Conservation (phyloP, 169 alveolate genomes). For the Cryptosporidium canis region DNA sequence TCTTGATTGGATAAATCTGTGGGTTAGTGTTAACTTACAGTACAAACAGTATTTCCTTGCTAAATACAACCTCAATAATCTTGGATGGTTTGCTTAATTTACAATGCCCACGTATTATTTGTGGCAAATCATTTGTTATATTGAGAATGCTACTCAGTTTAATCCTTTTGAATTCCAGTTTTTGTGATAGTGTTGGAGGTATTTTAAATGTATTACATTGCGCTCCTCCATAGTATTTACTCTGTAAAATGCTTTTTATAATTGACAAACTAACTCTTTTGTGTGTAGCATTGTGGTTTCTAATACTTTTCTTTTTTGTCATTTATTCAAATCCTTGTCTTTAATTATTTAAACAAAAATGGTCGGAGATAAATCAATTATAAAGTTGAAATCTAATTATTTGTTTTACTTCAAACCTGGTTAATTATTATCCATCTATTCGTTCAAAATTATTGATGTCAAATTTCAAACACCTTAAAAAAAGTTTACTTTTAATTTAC, state of each 20-base stretch:
- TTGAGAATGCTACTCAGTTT: constrained; percentile 32
- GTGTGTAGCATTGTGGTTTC: constrained; percentile 12
- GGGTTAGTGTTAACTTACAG: constrained; percentile 39
- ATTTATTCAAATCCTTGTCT: neutral
- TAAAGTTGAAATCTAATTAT: neutral
- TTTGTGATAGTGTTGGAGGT: constrained; percentile 62
- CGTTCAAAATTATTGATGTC: too few species aligned
- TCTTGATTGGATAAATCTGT: neutral
- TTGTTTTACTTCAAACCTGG: neutral
- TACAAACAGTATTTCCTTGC: constrained; percentile 56
- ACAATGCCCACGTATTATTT: constrained; percentile 66
- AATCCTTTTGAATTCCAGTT: constrained; percentile 46
- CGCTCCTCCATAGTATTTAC: constrained; percentile 46
- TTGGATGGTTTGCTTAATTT: constrained; percentile 64
- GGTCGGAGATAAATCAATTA: neutral
- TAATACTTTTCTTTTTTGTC: constrained; percentile 25
- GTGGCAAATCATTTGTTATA: constrained; percentile 68
- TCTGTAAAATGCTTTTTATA: neutral
- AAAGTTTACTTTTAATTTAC: neutral
- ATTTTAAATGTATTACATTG: constrained; percentile 1
- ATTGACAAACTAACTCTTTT: constrained; percentile 27
- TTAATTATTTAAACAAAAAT: neutral
- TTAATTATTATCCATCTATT: neutral
- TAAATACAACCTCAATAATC: constrained; percentile 64
- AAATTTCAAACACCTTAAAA: too few species aligned